A percentile compares a stretch with the other conserved stretches of the same genome.
These are phyloP conservation scores for Solanum hybrid DNA, from an alignment of 305 asterid species.

Conservation along the genomic window DNA sequence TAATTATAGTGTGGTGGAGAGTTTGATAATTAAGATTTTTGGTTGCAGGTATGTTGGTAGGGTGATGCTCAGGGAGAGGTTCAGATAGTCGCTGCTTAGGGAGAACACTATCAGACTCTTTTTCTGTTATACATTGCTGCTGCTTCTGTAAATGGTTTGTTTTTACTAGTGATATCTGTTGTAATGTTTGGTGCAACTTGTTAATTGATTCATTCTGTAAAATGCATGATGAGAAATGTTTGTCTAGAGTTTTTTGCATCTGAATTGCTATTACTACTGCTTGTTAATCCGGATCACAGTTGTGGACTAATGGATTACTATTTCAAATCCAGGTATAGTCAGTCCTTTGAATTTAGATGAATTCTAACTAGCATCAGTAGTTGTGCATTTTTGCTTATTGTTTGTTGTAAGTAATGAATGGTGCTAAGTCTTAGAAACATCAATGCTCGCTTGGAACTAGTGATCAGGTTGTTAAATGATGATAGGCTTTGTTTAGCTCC, in stretches of 20 bases:
- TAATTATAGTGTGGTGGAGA: not conserved
- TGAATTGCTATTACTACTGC: not conserved
- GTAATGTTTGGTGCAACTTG: not conserved
- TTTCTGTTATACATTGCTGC: not conserved
- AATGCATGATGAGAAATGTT: not conserved
- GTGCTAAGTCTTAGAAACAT: too few species aligned
- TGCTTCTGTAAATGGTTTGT: not conserved
- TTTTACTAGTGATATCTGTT: not conserved
- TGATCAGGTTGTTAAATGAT: too few species aligned
- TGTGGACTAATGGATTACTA: too few species aligned
- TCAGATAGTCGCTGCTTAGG: constrained; percentile 1
- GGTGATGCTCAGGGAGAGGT: constrained; percentile 42
- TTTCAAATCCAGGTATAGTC: too few species aligned
- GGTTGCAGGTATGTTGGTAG: constrained; percentile 46
- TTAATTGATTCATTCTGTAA: not conserved
- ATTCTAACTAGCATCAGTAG: too few species aligned
- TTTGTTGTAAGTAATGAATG: too few species aligned
- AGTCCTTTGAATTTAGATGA: too few species aligned
- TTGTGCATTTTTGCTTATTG: too few species aligned
- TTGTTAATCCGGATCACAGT: not conserved
- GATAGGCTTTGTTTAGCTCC: too few species aligned
- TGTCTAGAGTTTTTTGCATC: not conserved
- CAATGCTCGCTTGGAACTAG: too few species aligned
- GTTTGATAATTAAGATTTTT: not conserved
- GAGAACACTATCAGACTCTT: not conserved